Conservation (phyloP, 495 filamentous ascomycete species). For the Podospora pseudoanserina region DNA sequence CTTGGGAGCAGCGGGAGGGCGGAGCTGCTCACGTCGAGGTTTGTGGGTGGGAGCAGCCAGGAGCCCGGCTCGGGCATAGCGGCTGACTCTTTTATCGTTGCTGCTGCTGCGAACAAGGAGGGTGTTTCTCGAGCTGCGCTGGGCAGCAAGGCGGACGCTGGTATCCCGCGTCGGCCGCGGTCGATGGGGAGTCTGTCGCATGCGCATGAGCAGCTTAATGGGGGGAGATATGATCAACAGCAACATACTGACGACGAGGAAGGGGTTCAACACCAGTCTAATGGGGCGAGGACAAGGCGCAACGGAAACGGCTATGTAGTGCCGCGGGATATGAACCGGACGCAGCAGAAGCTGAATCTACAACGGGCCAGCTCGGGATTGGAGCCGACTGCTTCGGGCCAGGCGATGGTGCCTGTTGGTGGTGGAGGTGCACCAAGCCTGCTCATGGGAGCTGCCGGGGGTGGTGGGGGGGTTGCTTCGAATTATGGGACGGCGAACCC, state of each 20-base stretch:
- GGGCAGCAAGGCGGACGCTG: slow-evolving; percentile 16
- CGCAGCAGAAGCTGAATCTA: slow-evolving; percentile 68
- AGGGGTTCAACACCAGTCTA: slow-evolving; percentile 33
- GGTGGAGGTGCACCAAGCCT: background rate
- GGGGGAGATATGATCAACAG: background rate
- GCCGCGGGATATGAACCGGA: slow-evolving; percentile 53
- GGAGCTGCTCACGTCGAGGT: slow-evolving; percentile 50
- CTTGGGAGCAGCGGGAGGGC: slow-evolving; percentile 46
- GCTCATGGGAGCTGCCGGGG: background rate
- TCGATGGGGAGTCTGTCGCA: slow-evolving; percentile 29
- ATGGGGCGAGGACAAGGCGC: slow-evolving; percentile 11
- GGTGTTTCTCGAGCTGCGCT: slow-evolving; percentile 16
- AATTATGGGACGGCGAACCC: background rate
- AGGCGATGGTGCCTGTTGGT: background rate
- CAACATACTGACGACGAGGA: slow-evolving; percentile 27
- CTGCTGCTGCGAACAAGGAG: slow-evolving; percentile 16
- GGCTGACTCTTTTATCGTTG: slow-evolving; percentile 29
- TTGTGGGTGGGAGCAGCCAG: slow-evolving; percentile 43
- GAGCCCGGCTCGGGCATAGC: slow-evolving; percentile 32
- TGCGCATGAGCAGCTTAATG: slow-evolving; percentile 9
- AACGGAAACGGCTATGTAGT: slow-evolving; percentile 30
- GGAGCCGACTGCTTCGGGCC: slow-evolving; percentile 37
- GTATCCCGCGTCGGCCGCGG: slow-evolving; percentile 24
- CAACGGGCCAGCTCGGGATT: slow-evolving; percentile 63
- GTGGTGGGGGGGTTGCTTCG: too few relatives aligned